Conservation (phyloP, 1,139 yeast genomes). For the Scheffersomyces insectosa region DNA sequence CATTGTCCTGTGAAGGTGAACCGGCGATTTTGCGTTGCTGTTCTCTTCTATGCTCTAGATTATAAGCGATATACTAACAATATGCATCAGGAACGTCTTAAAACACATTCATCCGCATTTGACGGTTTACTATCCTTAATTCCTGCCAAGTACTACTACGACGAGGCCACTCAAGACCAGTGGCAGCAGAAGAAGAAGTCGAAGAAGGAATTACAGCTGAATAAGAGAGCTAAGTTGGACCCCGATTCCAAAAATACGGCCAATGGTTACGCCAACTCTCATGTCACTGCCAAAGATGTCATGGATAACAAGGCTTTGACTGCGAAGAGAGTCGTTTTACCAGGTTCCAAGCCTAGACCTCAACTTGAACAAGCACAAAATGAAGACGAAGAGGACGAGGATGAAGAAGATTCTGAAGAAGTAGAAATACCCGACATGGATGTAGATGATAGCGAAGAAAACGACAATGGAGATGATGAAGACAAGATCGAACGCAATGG, state of each 20-base stretch:
- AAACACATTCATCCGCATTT: constrained; percentile 83
- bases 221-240: constrained; percentile 72
- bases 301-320: constrained; percentile 54
- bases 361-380: constrained; percentile 3
- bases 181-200: constrained; percentile 85
- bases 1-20: too few species aligned
- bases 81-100: constrained; percentile 65
- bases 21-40: too few species aligned
- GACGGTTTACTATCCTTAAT: constrained; percentile 87
- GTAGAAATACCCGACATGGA: constrained; percentile 1
- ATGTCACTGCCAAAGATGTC: constrained; percentile 67
- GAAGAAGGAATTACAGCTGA: constrained; percentile 62
- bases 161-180: constrained; percentile 76
- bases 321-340: constrained; percentile 62
- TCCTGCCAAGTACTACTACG: constrained; percentile 91
- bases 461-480: constrained; percentile 14
- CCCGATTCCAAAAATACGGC: constrained; percentile 57
- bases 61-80: constrained; percentile 22
- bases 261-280: constrained; percentile 37
- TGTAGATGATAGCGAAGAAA: constrained; percentile 16
- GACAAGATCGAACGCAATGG: constrained; percentile 9
- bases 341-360: constrained; percentile 22
- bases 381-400: constrained; percentile 11
- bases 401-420: constrained; percentile 1
- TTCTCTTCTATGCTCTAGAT: too few species aligned